phyloP scores from a whole-genome alignment of 768 basidiomycete species.

The Suillus paluster region DNA sequence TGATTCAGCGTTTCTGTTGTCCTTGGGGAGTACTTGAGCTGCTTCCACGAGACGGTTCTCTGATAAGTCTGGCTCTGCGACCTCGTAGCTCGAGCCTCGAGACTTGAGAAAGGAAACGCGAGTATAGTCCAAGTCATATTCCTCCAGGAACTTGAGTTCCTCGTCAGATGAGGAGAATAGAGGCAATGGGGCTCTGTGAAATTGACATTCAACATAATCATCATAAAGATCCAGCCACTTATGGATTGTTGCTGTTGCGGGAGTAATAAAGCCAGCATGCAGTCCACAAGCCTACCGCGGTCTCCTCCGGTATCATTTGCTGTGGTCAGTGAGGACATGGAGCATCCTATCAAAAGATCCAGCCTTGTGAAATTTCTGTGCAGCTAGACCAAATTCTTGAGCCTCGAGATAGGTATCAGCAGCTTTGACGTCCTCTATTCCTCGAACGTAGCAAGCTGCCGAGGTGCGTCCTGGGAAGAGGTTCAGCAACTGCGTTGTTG shows the following conservation, averaged over 20 bases:
- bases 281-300: constrained; percentile 42
- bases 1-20: constrained; percentile 31
- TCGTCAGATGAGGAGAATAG: constrained; percentile 59
- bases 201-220: not conserved
- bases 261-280: constrained; percentile 53
- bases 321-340: constrained; percentile 43
- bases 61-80: constrained; percentile 53
- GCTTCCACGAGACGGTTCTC: constrained; percentile 54
- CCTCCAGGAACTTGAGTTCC: constrained; percentile 58
- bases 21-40: constrained; percentile 48
- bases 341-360: constrained; percentile 59
- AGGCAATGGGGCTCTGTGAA: constrained; percentile 46
- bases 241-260: constrained; percentile 34
- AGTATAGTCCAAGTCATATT: constrained; percentile 53
- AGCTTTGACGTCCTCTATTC: constrained; percentile 45
- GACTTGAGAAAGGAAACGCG: constrained; percentile 48
- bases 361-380: constrained; percentile 50
- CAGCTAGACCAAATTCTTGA: constrained; percentile 47
- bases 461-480: no score
- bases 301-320: constrained; percentile 32
- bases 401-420: constrained; percentile 48
- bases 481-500: no score
- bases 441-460: constrained; percentile 50
- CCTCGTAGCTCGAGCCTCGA: constrained; percentile 49
- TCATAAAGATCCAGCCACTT: constrained; percentile 12